Evolutionary conservation across 1,139 yeast genomes (phyloP).

Genomic region (Hanseniaspora sp.): DNA sequence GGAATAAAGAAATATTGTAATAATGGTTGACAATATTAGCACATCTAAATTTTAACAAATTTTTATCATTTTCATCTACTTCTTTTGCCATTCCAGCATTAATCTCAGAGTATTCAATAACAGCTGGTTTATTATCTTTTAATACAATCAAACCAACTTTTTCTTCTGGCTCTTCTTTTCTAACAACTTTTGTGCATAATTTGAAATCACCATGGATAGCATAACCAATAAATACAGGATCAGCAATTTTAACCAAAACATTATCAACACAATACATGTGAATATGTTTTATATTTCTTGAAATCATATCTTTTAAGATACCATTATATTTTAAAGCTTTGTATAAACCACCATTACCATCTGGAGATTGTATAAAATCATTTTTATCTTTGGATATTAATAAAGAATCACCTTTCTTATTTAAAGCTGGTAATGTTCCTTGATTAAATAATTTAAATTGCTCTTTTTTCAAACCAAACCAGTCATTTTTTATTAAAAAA

Average conservation of each 20-base stretch:
- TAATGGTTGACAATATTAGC: constrained; percentile 97
- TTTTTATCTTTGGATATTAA: constrained; percentile 43
- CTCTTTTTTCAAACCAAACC: constrained; percentile 53
- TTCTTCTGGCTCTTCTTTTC: constrained; percentile 80
- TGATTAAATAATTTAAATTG: constrained; percentile 81
- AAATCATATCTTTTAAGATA: constrained; percentile 54
- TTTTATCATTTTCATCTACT: constrained; percentile 33
- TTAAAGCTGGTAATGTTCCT: constrained; percentile 88
- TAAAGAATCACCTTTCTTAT: constrained; percentile 56
- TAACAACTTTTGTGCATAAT: constrained; percentile 87
- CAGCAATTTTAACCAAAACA: constrained; percentile 83
- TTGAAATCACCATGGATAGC: constrained; percentile 56
- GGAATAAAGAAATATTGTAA: constrained; percentile 66
- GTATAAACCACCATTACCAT: constrained; percentile 96
- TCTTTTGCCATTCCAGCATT: constrained; percentile 60
- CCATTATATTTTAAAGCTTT: constrained; percentile 62
- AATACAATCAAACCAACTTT: constrained; percentile 85
- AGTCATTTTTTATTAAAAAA: constrained; percentile 50
- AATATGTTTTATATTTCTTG: constrained; percentile 71
- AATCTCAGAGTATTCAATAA: constrained; percentile 91
- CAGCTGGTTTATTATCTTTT: constrained; percentile 67
- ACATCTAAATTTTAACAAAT: constrained; percentile 65
- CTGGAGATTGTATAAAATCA: constrained; percentile 75
- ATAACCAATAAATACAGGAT: constrained; percentile 85
- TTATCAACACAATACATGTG: constrained; percentile 98